Percentiles rank a stretch among this genome's conserved stretches.
These are phyloP conservation scores for Pythium diclinum DNA, from an alignment of 352 stramenopile species.

Conservation along the genomic window DNA sequence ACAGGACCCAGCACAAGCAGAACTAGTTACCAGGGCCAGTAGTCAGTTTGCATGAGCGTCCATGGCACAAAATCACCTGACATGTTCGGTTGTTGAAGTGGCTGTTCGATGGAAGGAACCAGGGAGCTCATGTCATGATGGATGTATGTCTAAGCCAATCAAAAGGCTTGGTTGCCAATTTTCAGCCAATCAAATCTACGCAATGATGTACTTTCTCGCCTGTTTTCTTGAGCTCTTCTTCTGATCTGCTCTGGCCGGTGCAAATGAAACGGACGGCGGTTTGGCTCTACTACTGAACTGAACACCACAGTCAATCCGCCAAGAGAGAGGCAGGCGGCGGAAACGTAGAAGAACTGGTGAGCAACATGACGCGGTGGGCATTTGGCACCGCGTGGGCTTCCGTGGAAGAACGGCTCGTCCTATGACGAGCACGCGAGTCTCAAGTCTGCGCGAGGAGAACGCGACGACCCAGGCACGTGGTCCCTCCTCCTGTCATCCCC, in stretches of 20 bases:
- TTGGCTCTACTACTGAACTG: constrained; percentile 1
- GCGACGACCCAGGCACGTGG: neutral
- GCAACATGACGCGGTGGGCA: neutral
- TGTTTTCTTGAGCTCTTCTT: neutral
- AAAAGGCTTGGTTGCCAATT: neutral
- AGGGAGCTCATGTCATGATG: neutral
- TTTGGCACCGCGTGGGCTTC: constrained; percentile 5
- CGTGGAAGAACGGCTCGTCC: constrained; percentile 12
- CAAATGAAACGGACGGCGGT: neutral
- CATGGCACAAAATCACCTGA: neutral
- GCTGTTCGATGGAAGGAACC: neutral
- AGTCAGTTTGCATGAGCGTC: no score
- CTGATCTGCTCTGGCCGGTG: neutral
- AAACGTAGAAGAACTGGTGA: neutral
- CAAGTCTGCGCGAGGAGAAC: neutral
- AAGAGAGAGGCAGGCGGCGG: constrained; percentile 3
- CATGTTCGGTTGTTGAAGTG: neutral
- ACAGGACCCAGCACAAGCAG: neutral
- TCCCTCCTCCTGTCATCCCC: no score
- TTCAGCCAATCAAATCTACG: constrained; percentile 1
- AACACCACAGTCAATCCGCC: neutral
- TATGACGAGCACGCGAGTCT: neutral
- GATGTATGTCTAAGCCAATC: neutral
- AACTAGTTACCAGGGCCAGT: no score
- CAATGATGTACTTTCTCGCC: neutral